Evolutionary conservation across 495 filamentous ascomycete genomes (phyloP).

Genomic region (Cudoniella acicularis): DNA sequence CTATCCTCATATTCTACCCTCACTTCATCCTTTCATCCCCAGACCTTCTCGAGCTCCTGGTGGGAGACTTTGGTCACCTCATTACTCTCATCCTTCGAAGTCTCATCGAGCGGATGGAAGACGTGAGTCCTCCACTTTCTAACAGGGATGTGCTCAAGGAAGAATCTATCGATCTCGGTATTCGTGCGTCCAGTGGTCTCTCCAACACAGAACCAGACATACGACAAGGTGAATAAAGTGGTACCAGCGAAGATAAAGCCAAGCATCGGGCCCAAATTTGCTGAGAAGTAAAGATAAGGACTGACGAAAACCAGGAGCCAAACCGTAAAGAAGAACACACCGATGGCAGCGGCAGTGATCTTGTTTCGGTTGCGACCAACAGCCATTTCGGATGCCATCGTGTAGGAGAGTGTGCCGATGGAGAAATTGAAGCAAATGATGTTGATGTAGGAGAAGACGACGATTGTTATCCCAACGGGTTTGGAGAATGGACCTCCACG

Average conservation of each 20-base stretch:
- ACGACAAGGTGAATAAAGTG: constrained; percentile 28
- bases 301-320: constrained; percentile 36
- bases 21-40: too few relatives aligned
- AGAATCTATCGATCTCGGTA: constrained; percentile 31
- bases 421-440: constrained; percentile 37
- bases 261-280: constrained; percentile 34
- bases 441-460: constrained; percentile 32
- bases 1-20: too few relatives aligned
- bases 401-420: constrained; percentile 31
- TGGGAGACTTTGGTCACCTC: too few relatives aligned
- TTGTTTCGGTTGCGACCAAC: constrained; percentile 38
- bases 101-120: too few relatives aligned
- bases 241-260: constrained; percentile 36
- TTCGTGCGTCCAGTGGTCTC: constrained; percentile 33
- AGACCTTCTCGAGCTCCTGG: too few relatives aligned
- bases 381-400: constrained; percentile 34
- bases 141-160: constrained; percentile 17
- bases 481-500: constrained; percentile 4
- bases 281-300: constrained; percentile 37
- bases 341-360: constrained; percentile 33
- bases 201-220: constrained; percentile 39
- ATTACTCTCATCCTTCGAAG: too few relatives aligned
- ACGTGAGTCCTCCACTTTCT: constrained; percentile 15
- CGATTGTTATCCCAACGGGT: constrained; percentile 23
- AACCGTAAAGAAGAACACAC: constrained; percentile 30